Evolutionary conservation across 2,329 filamentous ascomycete genomes (phyloP), one percentile per base, ranked within the genome.

Genomic region (Immersiporthe knoxdaviesiana): DNA sequence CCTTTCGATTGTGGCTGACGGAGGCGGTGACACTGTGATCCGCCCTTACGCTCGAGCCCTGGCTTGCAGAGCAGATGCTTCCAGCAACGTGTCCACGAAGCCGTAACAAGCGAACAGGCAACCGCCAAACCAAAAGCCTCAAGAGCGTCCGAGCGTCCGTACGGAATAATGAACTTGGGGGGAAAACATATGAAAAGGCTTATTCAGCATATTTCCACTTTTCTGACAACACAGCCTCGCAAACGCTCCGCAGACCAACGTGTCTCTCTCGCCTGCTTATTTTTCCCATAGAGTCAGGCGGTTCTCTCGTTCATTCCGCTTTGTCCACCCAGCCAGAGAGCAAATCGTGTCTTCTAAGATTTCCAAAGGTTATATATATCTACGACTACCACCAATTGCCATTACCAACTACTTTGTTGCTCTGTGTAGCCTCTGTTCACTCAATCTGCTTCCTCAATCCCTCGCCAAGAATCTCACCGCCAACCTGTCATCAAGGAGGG

Each of bases 141-240:
- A 7, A 21, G n/a, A 58, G 50, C 35, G 50, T 59, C n/a, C n/a
- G 18, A 65, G 50, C 41, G 32, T 21, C 8, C n/a, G 5, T n/a
- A 16, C 21, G 37, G 63, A 8, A 35, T 2, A n/a, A 35, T 35
- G 4, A n/a, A n/a, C n/a, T n/a, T n/a, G n/a, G n/a, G n/a, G n/a
- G 35, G 8, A 24, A 64, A 8, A 32, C 32, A 50, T 21, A 16
- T 56, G 52, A 54, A 18, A 18, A 37, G 32, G 65, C 65, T 67
- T 61, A 67, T 39, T 67, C 65, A 67, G 56, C 65, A 54, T 52
- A 24, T 66, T 56, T 27, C 70, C 66, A 47, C 64, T 66, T 63
- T 70, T 63, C 27, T 35, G 41, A 58, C 59, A 41, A 44, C 59
- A 62, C 39, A 30, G 39, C 39, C 61, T 44, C 61, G 27, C 60